These are phyloP conservation scores for Ormosia emarginata DNA, from an alignment of 306 rosid genomes.

Conservation along the genomic window DNA sequence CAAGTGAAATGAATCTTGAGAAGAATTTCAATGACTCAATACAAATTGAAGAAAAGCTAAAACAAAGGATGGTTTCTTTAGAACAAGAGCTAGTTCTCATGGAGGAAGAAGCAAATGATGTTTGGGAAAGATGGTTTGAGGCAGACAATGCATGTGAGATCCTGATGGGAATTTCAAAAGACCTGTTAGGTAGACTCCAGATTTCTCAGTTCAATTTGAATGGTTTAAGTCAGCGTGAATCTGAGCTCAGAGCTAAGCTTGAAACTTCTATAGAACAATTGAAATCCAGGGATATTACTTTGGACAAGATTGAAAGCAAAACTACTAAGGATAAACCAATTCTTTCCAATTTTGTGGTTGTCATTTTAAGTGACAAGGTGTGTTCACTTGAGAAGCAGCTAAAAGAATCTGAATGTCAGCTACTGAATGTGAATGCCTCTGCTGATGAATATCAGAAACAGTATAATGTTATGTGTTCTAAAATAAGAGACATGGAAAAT, in stretches of 20 bases:
- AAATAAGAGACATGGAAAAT: constrained; percentile 37
- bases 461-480: constrained; percentile 25
- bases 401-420: constrained; percentile 46
- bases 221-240: constrained; percentile 52
- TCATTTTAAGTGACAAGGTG: constrained; percentile 37
- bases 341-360: constrained; percentile 37
- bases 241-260: constrained; percentile 55
- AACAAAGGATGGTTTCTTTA: constrained; percentile 42
- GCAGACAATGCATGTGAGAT: constrained; percentile 58
- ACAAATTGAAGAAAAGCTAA: constrained; percentile 56
- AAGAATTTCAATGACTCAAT: constrained; percentile 55
- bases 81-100: constrained; percentile 46
- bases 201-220: constrained; percentile 65
- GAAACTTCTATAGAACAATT: constrained; percentile 38
- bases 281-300: constrained; percentile 35
- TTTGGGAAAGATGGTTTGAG: constrained; percentile 63
- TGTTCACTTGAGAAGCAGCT: constrained; percentile 54
- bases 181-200: constrained; percentile 56
- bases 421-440: constrained; percentile 40
- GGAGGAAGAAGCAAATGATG: constrained; percentile 66
- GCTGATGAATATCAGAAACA: constrained; percentile 42
- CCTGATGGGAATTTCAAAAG: constrained; percentile 62
- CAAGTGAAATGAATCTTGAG: constrained; percentile 82
- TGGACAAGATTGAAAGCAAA: constrained; percentile 31
- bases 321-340: constrained; percentile 32